Conservation (phyloP, 2,329 filamentous ascomycete species). For the Pseudonectria foliicola region DNA sequence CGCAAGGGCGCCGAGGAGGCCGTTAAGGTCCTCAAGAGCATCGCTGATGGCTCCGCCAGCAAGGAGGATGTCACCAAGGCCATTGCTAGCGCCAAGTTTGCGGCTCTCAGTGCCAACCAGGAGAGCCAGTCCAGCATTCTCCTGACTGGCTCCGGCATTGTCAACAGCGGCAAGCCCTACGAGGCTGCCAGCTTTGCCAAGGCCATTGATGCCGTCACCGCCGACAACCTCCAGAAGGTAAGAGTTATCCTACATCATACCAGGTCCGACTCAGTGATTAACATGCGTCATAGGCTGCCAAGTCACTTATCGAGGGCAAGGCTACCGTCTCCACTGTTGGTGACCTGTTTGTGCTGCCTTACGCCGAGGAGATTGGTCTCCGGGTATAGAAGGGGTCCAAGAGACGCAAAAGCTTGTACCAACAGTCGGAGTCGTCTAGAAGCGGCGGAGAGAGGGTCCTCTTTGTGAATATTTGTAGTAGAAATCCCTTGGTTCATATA, state of each 20-base stretch:
- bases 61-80: slow-evolving; percentile 90
- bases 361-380: slow-evolving; percentile 87
- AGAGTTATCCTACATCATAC: slow-evolving; percentile 29
- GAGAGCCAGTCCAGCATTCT: slow-evolving; percentile 70
- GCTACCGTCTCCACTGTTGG: slow-evolving; percentile 84
- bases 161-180: slow-evolving; percentile 75
- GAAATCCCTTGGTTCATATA: slow-evolving; percentile 30
- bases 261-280: slow-evolving; percentile 18
- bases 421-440: slow-evolving; percentile 37
- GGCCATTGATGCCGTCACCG: slow-evolving; percentile 71
- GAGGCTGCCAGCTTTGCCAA: slow-evolving; percentile 76
- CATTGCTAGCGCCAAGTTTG: slow-evolving; percentile 87
- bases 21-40: slow-evolving; percentile 74
- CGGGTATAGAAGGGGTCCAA: slow-evolving; percentile 64
- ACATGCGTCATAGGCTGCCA: slow-evolving; percentile 60
- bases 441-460: slow-evolving; percentile 27
- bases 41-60: slow-evolving; percentile 66
- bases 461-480: slow-evolving; percentile 41
- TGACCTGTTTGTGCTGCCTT: slow-evolving; percentile 86
- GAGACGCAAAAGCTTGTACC: slow-evolving; percentile 33
- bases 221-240: slow-evolving; percentile 80
- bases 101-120: slow-evolving; percentile 75
- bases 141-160: slow-evolving; percentile 74
- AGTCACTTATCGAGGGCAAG: slow-evolving; percentile 80
- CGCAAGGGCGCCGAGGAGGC: slow-evolving; percentile 67